A percentile compares a stretch with the other conserved stretches of the same genome.
These are phyloP conservation scores for Fonsecaea erecta DNA, from an alignment of 2,329 filamentous ascomycete genomes.

Conservation along the genomic window DNA sequence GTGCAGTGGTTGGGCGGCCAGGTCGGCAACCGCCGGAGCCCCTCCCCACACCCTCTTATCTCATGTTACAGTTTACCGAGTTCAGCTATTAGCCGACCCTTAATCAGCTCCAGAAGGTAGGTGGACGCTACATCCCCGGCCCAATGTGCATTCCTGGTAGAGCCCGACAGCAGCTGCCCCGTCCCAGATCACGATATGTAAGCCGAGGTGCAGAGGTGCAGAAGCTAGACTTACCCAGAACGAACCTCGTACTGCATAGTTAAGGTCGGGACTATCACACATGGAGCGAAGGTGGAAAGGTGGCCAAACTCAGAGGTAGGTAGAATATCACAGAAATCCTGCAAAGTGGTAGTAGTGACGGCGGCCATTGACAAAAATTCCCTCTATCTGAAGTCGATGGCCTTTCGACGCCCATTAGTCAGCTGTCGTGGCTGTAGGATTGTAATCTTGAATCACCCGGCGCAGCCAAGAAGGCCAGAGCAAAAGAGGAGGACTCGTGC, in stretches of 20 bases:
- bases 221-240: neutral
- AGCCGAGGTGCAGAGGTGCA: neutral
- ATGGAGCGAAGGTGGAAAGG: neutral
- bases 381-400: neutral
- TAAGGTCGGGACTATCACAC: neutral
- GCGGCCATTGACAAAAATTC: neutral
- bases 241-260: neutral
- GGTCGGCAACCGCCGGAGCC: constrained; percentile 11
- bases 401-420: constrained; percentile 2
- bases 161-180: too few relatives aligned
- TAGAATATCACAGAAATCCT: neutral
- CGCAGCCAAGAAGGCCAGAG: constrained; percentile 11
- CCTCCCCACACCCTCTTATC: constrained; percentile 5
- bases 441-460: too few relatives aligned
- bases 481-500: constrained; percentile 15
- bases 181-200: too few relatives aligned
- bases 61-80: neutral
- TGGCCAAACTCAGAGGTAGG: neutral
- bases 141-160: too few relatives aligned
- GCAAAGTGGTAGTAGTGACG: neutral
- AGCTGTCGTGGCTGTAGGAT: constrained; percentile 5
- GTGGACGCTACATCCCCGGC: too few relatives aligned
- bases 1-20: constrained; percentile 4
- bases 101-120: too few relatives aligned
- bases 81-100: neutral